Evolutionary conservation across 768 basidiomycete species (phyloP).

Genomic region (Kwoniella botswanensis): DNA sequence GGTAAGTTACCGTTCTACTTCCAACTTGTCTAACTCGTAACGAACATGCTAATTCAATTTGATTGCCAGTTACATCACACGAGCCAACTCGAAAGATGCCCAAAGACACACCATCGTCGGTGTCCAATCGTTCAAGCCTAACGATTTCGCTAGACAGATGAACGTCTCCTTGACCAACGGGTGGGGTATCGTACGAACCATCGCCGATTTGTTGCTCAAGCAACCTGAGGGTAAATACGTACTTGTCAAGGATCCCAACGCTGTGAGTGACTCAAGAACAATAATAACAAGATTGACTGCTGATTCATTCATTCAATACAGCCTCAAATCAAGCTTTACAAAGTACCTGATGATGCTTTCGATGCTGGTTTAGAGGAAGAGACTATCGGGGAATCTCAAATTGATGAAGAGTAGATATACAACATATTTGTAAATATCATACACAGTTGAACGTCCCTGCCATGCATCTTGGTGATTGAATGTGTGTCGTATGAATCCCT

Average conservation of each 20-base stretch:
- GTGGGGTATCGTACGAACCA: constrained; percentile 96
- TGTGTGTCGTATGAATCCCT: too few species aligned
- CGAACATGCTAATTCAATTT: not conserved
- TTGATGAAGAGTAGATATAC: constrained; percentile 40
- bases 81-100: constrained; percentile 90
- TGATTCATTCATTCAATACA: constrained; percentile 54
- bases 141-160: constrained; percentile 91
- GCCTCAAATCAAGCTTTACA: constrained; percentile 92
- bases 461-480: not conserved
- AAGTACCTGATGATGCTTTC: constrained; percentile 87
- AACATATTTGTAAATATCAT: constrained; percentile 3
- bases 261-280: constrained; percentile 64
- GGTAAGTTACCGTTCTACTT: constrained; percentile 64
- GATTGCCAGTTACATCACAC: constrained; percentile 80
- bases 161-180: constrained; percentile 94
- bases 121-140: constrained; percentile 90
- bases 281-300: not conserved
- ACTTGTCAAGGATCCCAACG: constrained; percentile 96
- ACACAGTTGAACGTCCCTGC: not conserved
- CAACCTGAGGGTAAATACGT: constrained; percentile 99
- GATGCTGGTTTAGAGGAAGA: constrained; percentile 61
- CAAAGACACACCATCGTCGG: constrained; percentile 94
- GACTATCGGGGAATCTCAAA: constrained; percentile 40
- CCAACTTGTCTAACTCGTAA: too few species aligned
- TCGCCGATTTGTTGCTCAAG: constrained; percentile 92